Conservation (phyloP, 768 basidiomycete genomes). For the Podaxis sp. region DNA sequence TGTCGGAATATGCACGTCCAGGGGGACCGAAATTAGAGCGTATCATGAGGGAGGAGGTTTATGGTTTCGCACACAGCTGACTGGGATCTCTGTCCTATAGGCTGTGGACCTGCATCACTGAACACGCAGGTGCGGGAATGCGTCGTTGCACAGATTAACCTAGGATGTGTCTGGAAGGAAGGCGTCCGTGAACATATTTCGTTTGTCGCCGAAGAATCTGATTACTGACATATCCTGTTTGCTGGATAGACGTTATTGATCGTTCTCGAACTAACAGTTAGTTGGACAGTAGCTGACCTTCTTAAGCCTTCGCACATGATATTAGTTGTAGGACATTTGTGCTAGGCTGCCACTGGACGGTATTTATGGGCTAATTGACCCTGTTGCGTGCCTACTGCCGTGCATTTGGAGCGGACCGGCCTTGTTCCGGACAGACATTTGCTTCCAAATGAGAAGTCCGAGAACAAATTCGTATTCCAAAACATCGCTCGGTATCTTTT, state of each 20-base stretch:
- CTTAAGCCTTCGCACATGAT: background rate
- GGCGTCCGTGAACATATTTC: constrained; percentile 45
- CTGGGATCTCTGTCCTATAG: constrained; percentile 25
- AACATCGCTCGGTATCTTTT: constrained; percentile 15
- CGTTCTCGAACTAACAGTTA: background rate
- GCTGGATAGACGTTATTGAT: background rate
- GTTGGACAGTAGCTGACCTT: background rate
- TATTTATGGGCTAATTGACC: background rate
- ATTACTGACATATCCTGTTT: constrained; percentile 34
- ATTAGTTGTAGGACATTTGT: background rate
- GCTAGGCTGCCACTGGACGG: background rate
- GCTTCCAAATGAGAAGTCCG: background rate
- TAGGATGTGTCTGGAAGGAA: constrained; percentile 51
- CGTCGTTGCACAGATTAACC: constrained; percentile 57
- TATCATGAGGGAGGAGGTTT: constrained; percentile 63
- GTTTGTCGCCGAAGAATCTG: constrained; percentile 67
- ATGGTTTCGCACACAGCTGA: constrained; percentile 12
- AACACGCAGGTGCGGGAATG: constrained; percentile 66
- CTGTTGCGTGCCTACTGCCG: background rate
- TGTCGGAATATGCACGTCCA: constrained; percentile 59
- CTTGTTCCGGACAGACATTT: background rate
- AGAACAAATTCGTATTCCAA: constrained; percentile 8
- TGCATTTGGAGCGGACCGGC: background rate
- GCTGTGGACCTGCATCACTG: constrained; percentile 70
- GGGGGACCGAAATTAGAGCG: constrained; percentile 64